Conservation (phyloP, 1,284 basidiomycete species). For the Sutorius eximius region DNA sequence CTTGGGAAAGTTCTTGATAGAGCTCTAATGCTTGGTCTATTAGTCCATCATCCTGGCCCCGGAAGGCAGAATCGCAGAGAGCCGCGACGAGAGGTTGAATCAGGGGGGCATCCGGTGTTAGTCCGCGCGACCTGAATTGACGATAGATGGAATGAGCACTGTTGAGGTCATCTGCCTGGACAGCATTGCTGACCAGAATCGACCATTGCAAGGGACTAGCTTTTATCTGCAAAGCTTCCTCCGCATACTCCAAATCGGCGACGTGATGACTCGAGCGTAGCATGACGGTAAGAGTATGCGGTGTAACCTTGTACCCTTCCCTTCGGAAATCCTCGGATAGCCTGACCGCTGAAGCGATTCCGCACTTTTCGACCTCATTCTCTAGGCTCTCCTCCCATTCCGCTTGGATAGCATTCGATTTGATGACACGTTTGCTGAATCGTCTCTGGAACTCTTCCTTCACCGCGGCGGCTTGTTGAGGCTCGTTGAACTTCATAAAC, state of each 20-base stretch:
- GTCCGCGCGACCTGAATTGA: slow-evolving; percentile 41
- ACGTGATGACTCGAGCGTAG: slow-evolving; percentile 37
- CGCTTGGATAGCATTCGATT: slow-evolving; percentile 25
- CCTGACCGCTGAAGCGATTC: slow-evolving; percentile 26
- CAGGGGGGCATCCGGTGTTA: slow-evolving; percentile 48
- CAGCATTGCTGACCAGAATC: slow-evolving; percentile 49
- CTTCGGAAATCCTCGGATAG: slow-evolving; percentile 28
- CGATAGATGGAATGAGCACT: slow-evolving; percentile 51
- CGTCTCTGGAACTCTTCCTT: slow-evolving; percentile 39
- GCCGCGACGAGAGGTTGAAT: slow-evolving; percentile 52
- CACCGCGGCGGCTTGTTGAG: slow-evolving; percentile 38
- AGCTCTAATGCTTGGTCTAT: slow-evolving; percentile 53
- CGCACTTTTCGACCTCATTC: slow-evolving; percentile 31
- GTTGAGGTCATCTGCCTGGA: slow-evolving; percentile 36
- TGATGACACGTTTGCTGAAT: slow-evolving; percentile 33
- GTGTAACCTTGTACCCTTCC: slow-evolving; percentile 37
- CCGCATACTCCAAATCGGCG: slow-evolving; percentile 44
- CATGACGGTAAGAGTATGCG: slow-evolving; percentile 40
- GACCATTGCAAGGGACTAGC: slow-evolving; percentile 49
- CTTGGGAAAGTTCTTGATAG: slow-evolving; percentile 45
- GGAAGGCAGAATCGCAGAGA: slow-evolving; percentile 42
- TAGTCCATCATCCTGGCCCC: slow-evolving; percentile 38
- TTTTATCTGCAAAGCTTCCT: slow-evolving; percentile 41
- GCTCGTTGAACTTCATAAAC: slow-evolving; percentile 41
- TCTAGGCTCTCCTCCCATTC: slow-evolving; percentile 32